Percentiles rank a stretch among this genome's conserved stretches.
Evolutionary conservation across 495 filamentous ascomycete species (phyloP).

Genomic region (Friedmanniomyces simplex): DNA sequence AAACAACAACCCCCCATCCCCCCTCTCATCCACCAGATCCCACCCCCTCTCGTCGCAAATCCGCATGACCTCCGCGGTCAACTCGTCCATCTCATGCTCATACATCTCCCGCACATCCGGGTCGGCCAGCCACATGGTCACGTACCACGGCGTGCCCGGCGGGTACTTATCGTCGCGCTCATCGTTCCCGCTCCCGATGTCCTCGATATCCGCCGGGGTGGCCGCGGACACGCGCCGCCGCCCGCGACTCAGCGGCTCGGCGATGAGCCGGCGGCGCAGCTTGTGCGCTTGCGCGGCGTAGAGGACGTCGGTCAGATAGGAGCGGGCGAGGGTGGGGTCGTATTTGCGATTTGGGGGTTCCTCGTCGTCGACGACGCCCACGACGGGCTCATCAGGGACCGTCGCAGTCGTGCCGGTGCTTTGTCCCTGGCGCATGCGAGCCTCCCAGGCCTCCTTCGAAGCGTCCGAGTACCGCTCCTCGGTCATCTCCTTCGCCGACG

Average conservation of each 20-base stretch:
- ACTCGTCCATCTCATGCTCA: not conserved
- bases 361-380: no score
- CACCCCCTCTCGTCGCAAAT: constrained; percentile 12
- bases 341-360: not conserved
- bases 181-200: not conserved
- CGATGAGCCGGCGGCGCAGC: not conserved
- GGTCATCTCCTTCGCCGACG: no score
- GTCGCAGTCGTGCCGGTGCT: no score
- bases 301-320: constrained; percentile 11
- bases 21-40: constrained; percentile 10
- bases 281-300: not conserved
- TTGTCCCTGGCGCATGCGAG: not conserved
- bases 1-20: constrained; percentile 12
- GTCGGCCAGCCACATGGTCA: constrained; percentile 5
- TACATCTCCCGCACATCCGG: constrained; percentile 4
- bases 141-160: not conserved
- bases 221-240: not conserved
- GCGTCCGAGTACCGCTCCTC: constrained; percentile 12
- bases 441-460: constrained; percentile 10
- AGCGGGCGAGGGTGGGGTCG: not conserved
- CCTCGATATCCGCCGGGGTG: not conserved
- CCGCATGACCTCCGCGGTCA: not conserved
- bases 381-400: no score
- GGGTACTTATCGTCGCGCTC: not conserved
- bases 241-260: not conserved